Evolutionary conservation across 306 rosid species (phyloP), one percentile per base, ranked within the genome.

Genomic region (Datisca glomerata): DNA sequence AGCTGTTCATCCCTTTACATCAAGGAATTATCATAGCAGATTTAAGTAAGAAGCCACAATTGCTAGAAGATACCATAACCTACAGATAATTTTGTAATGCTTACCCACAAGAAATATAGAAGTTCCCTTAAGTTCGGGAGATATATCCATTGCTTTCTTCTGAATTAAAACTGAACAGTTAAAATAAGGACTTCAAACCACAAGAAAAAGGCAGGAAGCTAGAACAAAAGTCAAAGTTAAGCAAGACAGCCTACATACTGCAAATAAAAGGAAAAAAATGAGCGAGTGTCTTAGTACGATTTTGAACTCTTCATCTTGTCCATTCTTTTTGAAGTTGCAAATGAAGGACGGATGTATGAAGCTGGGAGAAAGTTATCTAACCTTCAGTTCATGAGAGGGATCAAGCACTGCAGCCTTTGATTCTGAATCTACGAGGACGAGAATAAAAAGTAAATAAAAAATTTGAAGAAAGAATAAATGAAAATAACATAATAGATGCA

Each of bases 21-120:
- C 49, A 56, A 24, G 52, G 12, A 17, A 21, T 16, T 31, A 31
- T 10, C 38, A 49, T 12, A 31, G 21, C 14, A 59, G 8, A 38
- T 8, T 8, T 0, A 13, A n/a, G 10, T 15, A n/a, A n/a, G n/a
- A n/a, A n/a, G n/a, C n/a, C n/a, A n/a, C n/a, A n/a, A n/a, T n/a
- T n/a, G n/a, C n/a, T n/a, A n/a, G n/a, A n/a, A n/a, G n/a, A n/a
- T n/a, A n/a, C n/a, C n/a, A n/a, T n/a, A n/a, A n/a, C n/a, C n/a
- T n/a, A n/a, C n/a, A n/a, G n/a, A n/a, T n/a, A n/a, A n/a, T n/a
- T n/a, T n/a, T n/a, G n/a, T n/a, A n/a, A n/a, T 39, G 25, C 95
- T 69, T 75, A 80, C 98, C 98, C 56, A 84, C 55, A 21, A 89
- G 89, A 57, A 80, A 89, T 45, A 84, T 70, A 55, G 98, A 80